These are phyloP conservation scores for rapeseed (Brassica napus) DNA, from an alignment of 345 rosid species.

Conservation along the genomic window Da-Ae NC_063442.1:16036001-16036500, in stretches of 20 bases:
- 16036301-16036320: too few relatives aligned
- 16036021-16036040: constrained; percentile 45
- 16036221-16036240: constrained; percentile 27
- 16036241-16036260: too few relatives aligned
- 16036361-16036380: not conserved
- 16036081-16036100: not conserved
- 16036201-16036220: constrained; percentile 19
- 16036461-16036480: not conserved
- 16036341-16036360: not conserved
- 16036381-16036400: not conserved
- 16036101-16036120: not conserved
- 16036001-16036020: constrained; percentile 42
- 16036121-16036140: constrained; percentile 13
- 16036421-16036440: not conserved
- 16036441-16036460: constrained; percentile 30
- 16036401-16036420: not conserved
- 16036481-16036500: constrained; percentile 19
- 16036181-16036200: constrained; percentile 24
- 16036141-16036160: not conserved
- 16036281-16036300: too few relatives aligned
- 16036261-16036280: too few relatives aligned
- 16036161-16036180: too few relatives aligned
- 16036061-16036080: constrained; percentile 43
- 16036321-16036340: not conserved
- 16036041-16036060: constrained; percentile 26